Base-by-base conservation (phyloP, 2,329 filamentous ascomycete species). In the Botryotinia globosa region DNA sequence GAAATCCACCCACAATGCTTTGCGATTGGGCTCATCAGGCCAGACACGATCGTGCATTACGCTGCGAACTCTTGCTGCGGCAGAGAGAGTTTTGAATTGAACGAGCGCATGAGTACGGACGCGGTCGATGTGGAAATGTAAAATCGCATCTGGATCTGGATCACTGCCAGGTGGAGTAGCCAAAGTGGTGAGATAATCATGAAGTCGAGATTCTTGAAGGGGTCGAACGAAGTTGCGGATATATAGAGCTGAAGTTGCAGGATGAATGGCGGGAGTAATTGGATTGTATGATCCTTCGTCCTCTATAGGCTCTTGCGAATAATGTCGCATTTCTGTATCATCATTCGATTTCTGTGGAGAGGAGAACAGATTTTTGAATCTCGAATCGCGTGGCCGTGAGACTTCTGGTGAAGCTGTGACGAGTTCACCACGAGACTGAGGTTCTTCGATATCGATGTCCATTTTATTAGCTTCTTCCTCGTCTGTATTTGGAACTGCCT, bases 141-240 rank as follows among this genome's bases (percentile, higher is more conserved):
- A 82, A 56, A 97, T 85, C 20, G 88, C 82, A 51, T 87, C 84
- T 9, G 87, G 81, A 67, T 90, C 84, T 1, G 85, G 81, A 4
- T 85, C 81, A 32, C 83, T 81, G 39, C 83, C 83, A 1, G 87
- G 84, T 0, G 90, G 85, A 4, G 89, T 85, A 2, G 93, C 93
- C 58, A 98, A 87, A 10, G 87, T 83, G 61, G 88, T 80, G 7
- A 98, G 85, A 79, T 98, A 90, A 1, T 87, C 85, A 77, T 88
- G 89, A 1, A 98, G 87, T 29, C 85, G 85, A 39, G 85, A 83
- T 0, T 89, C 87, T 73, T 93, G 91, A 34, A 98, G 85, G 16
- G 96, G 94, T 64, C 95, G 91, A 89, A 97, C 94, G 71, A 98
- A 89, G 78, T 97, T 91, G 81, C 91, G 91, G 77, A 98, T 96